Evolutionary conservation across 306 rosid genomes (phyloP), one percentile per base, ranked within the genome.

Genomic region (Sindora glabra): DNA sequence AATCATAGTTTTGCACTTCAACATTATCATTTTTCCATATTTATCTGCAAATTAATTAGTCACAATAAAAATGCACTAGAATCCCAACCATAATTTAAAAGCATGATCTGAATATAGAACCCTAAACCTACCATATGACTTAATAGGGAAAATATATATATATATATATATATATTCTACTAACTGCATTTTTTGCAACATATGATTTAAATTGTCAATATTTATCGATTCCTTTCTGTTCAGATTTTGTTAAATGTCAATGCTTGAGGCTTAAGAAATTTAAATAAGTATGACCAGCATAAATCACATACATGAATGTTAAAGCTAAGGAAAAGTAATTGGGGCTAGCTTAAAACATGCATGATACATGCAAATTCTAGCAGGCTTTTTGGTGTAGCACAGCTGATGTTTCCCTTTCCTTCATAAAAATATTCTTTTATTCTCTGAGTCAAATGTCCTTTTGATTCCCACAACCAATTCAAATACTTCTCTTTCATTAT

Each of bases 361-460:
- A 74, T 61, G 69, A 66, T n/a, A 61, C 79, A 75, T 72, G 73
- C 68, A 78, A 57, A 49, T 49, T 51, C 69, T 74, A 51, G 56
- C 78, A 81, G 83, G 80, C 83, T 81, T 79, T 79, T 72, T 59
- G 65, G 57, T 74, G 74, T 69, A 64, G 63, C 62, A 71, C 67
- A 42, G 40, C 60, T 64, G 33, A 74, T 62, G 60, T 81, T 74
- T 79, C 74, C 65, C 75, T 79, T 66, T 67, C 61, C 46, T 52
- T 15, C 26, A 67, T 74, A 74, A 66, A 86, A 74, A 67, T 82
- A 78, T 83, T 74, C 76, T 58, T 38, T 52, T 73, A 71, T 77
- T 79, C 76, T 72, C 62, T 49, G 79, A 77, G 84, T 80, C 76
- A 71, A 71, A 68, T 71, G 77, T 77, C 79, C 86, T 70, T n/a